These are phyloP conservation scores for Tricholoma hemisulphureum DNA, from an alignment of 768 basidiomycete genomes.

Conservation along the genomic window DNA sequence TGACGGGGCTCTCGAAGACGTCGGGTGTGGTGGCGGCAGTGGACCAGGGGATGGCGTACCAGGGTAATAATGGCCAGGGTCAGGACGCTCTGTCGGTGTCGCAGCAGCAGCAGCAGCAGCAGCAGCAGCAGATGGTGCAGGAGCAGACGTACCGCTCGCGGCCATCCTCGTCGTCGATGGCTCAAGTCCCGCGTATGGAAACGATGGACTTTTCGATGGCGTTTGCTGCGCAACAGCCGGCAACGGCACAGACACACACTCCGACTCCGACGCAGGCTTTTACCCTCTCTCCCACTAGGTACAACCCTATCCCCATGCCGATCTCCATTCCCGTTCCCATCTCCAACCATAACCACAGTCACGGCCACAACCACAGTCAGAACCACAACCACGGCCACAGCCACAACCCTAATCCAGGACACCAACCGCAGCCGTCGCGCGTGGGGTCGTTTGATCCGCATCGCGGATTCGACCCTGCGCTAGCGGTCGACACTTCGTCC, in stretches of 20 bases:
- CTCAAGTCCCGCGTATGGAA: conserved; percentile 15
- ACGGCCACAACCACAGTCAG: too few relatives aligned
- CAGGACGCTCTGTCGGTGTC: neutral
- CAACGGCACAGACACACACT: conserved; percentile 10
- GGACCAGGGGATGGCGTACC: neutral
- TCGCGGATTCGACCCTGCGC: conserved; percentile 15
- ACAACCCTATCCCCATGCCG: neutral
- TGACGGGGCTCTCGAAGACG: neutral
- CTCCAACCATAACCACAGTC: conserved; percentile 5
- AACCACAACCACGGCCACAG: too few relatives aligned
- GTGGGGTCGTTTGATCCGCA: conserved; percentile 20
- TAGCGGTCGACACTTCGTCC: neutral
- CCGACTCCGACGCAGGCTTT: neutral
- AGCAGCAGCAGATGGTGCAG: neutral
- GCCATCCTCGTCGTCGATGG: conserved; percentile 21
- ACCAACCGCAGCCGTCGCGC: conserved; percentile 12
- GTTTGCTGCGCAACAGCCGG: conserved; percentile 12
- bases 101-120: neutral
- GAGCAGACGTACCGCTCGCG: conserved; percentile 23
- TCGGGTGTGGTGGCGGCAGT: neutral
- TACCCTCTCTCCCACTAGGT: neutral
- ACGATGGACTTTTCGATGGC: conserved; percentile 17
- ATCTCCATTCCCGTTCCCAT: conserved; percentile 10
- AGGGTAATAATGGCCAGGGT: too few relatives aligned
- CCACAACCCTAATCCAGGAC: neutral